Base-by-base conservation (phyloP, 208 protist species). In the Trypanosoma brucei region DNA sequence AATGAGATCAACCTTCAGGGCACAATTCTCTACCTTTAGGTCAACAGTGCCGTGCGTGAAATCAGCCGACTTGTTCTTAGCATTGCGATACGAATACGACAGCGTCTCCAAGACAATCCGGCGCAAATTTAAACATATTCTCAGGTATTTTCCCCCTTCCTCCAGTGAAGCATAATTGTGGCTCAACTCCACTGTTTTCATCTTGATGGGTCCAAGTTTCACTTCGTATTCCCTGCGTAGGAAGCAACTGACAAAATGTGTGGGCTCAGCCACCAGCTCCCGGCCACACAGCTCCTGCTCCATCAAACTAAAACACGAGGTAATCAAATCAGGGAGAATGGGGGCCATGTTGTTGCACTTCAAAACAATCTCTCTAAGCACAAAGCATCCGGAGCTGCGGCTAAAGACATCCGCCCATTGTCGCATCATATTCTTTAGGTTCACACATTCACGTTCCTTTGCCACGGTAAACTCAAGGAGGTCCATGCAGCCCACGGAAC, bases 341-440 rank as follows among this genome's bases (percentile, higher is more conserved):
- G 34, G 31, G 1, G 76, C 76, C 30, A 90, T 62, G 0, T 50
- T 44, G 3, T 60, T 62, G 71, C 82, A 86, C 34, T 70, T 13
- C 13, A 69, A 59, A 40, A 65, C 62, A 9, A 93, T 40, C 52
- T 88, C 75, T 44, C 54, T 58, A 45, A 81, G 65, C 0, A 93
- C 46, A 49, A 80, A 50, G 51, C 78, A 88, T 8, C 65, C 65
- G 13, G 56, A 62, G 40, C 69, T 62, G 48, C 37, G n/a, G 59
- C 72, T 59, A 55, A 88, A 92, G 33, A 92, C 59, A 14, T 65
- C 49, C 35, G 66, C 55, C 73, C 83, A 89, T 3, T 67, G 60
- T 11, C 37, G 49, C 42, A 90, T 70, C 54, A 68, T 48, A 13
- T 51, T 49, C 42, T 79, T 65, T 36, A 74, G 64, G n/a, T 48